A percentile compares a stretch with the other conserved stretches of the same genome.
Conservation (phyloP, 495 filamentous ascomycete genomes). For the Daldinia childiae region DNA sequence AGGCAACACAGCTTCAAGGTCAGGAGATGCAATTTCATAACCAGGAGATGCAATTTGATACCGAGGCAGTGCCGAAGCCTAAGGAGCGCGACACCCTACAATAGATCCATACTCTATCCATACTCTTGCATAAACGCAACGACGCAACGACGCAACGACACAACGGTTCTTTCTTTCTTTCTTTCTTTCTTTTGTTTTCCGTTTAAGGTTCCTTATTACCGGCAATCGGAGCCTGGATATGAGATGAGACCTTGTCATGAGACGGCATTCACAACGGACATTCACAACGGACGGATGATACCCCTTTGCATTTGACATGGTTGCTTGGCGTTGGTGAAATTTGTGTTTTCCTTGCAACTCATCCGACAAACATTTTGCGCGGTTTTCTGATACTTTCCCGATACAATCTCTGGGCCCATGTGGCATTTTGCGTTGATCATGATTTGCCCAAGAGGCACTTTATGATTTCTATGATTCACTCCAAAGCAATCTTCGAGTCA, state of each 20-base stretch:
- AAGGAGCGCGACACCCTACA: background rate
- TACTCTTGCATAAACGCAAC: background rate
- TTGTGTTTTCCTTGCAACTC: background rate
- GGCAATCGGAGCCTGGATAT: background rate
- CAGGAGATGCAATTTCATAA: background rate
- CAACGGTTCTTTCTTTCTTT: background rate
- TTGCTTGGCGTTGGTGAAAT: background rate
- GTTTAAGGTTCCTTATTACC: background rate
- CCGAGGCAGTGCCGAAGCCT: background rate
- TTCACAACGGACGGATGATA: constrained; percentile 20
- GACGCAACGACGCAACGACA: background rate
- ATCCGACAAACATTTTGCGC: background rate
- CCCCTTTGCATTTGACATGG: constrained; percentile 1
- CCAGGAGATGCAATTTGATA: background rate
- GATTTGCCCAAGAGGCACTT: background rate
- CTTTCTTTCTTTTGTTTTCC: background rate
- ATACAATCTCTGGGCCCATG: background rate
- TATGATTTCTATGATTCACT: background rate
- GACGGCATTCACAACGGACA: constrained; percentile 1
- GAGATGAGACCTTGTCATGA: background rate
- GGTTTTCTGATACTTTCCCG: background rate
- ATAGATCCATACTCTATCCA: background rate
- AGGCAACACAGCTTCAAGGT: background rate
- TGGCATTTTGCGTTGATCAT: background rate
- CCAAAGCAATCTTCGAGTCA: background rate